These are phyloP conservation scores for Coniosporium apollinis DNA, from an alignment of 495 filamentous ascomycete genomes.

Conservation along the genomic window DNA sequence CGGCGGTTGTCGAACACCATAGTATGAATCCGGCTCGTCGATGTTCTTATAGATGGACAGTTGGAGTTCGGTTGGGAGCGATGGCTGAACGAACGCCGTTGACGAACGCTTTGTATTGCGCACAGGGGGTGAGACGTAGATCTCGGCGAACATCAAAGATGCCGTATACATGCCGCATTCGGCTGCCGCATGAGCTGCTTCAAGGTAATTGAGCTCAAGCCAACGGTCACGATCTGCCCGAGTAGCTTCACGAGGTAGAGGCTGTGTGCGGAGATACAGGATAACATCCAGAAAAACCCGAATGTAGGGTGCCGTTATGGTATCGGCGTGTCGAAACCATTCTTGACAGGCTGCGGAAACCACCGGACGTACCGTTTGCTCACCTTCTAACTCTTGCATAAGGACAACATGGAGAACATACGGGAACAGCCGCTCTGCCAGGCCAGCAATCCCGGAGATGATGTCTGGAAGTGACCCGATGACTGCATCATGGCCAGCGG, in stretches of 20 bases:
- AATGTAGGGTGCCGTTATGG: conserved; percentile 28
- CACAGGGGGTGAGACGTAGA: conserved; percentile 19
- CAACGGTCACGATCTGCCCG: conserved; percentile 64
- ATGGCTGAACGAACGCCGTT: conserved; percentile 23
- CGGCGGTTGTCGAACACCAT: conserved; percentile 71
- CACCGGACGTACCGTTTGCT: conserved; percentile 28
- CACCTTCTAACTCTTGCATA: conserved; percentile 34
- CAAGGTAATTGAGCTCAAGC: conserved; percentile 66
- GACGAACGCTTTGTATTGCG: conserved; percentile 52
- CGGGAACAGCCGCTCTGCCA: conserved; percentile 17
- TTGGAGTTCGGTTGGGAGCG: conserved; percentile 47
- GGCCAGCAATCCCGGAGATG: conserved; percentile 8
- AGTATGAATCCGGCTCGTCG: conserved; percentile 90
- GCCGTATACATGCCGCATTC: conserved; percentile 74
- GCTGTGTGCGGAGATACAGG: conserved; percentile 76
- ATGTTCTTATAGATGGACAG: conserved; percentile 74
- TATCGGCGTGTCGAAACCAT: conserved; percentile 32
- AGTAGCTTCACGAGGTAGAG: conserved; percentile 54
- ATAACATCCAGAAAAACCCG: conserved; percentile 58
- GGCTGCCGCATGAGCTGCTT: conserved; percentile 60
- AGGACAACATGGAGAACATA: conserved; percentile 54
- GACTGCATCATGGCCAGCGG: conserved; percentile 28
- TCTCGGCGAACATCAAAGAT: conserved; percentile 68
- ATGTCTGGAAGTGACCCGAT: conserved; percentile 11
- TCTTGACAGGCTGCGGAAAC: conserved; percentile 32